Evolutionary conservation across 192 early-diverging fungal species (phyloP).

Genomic region (Oehlia diaphana): DNA sequence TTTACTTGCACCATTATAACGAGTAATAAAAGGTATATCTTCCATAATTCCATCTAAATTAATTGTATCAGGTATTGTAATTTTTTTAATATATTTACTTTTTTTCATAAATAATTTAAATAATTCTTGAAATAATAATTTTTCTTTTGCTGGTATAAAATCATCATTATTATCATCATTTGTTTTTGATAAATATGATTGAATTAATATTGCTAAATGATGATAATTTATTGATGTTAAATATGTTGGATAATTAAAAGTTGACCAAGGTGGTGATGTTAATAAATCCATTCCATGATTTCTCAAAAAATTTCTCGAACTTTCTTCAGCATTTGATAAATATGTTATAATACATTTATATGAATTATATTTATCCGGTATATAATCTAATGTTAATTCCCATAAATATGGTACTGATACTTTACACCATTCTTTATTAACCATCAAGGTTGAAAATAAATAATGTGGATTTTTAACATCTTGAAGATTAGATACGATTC

Average conservation of each 20-base stretch:
- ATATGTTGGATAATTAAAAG: not conserved
- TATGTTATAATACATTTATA: not conserved
- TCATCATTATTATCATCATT: not conserved
- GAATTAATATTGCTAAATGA: not conserved
- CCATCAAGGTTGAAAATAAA: not conserved
- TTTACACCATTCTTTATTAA: not conserved
- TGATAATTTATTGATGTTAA: not conserved
- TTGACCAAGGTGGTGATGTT: not conserved
- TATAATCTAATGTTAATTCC: not conserved
- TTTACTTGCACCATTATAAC: not conserved
- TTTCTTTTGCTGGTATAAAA: not conserved
- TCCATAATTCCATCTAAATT: not conserved
- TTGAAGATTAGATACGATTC: not conserved
- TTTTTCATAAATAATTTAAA: not conserved
- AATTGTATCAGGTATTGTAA: not conserved
- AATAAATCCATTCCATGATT: not conserved
- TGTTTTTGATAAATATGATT: not conserved
- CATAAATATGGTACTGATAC: not conserved
- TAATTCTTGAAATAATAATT: not conserved
- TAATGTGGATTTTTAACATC: not conserved
- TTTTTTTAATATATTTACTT: not conserved
- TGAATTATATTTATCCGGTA: not conserved
- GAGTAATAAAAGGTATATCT: not conserved
- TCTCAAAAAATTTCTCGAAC: not conserved
- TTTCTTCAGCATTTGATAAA: not conserved